phyloP scores from a whole-genome alignment of 2,329 filamentous ascomycete species.

The Didymosphaeria variabile region DNA sequence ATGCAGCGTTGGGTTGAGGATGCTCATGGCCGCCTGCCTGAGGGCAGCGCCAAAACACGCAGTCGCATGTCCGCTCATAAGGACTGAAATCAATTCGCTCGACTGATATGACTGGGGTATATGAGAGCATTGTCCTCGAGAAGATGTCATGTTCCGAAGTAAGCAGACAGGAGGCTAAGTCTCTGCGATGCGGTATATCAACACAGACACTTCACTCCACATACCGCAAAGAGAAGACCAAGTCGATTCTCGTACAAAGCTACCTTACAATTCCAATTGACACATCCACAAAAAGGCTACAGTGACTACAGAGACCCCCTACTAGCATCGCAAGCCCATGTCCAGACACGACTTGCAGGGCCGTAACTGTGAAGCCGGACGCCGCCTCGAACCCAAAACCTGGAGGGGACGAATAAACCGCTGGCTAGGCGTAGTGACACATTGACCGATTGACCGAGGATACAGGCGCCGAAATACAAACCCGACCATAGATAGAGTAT shows the following conservation, averaged over 20 bases:
- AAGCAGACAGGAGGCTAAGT: too few relatives aligned
- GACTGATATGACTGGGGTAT: too few relatives aligned
- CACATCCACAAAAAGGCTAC: not conserved
- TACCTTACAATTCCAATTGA: constrained; percentile 3
- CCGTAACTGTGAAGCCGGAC: not conserved
- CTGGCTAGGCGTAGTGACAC: constrained; percentile 2
- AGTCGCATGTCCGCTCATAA: too few relatives aligned
- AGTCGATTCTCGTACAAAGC: constrained; percentile 3
- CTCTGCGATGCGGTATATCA: too few relatives aligned
- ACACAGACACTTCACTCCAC: not conserved
- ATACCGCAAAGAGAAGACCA: not conserved
- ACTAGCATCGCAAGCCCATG: not conserved
- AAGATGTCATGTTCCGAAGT: too few relatives aligned
- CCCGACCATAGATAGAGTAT: not conserved
- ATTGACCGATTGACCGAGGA: not conserved
- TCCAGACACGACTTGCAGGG: constrained; percentile 4
- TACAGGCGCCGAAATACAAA: not conserved
- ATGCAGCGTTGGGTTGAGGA: too few relatives aligned
- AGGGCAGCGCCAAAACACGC: too few relatives aligned
- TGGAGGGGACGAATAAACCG: not conserved
- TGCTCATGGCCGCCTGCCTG: too few relatives aligned
- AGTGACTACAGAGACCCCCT: not conserved
- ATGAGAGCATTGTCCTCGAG: too few relatives aligned
- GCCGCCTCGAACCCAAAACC: not conserved
- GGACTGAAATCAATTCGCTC: too few relatives aligned